phyloP scores from a whole-genome alignment of 345 rosid species.

The Euphorbia tirucalli region DNA sequence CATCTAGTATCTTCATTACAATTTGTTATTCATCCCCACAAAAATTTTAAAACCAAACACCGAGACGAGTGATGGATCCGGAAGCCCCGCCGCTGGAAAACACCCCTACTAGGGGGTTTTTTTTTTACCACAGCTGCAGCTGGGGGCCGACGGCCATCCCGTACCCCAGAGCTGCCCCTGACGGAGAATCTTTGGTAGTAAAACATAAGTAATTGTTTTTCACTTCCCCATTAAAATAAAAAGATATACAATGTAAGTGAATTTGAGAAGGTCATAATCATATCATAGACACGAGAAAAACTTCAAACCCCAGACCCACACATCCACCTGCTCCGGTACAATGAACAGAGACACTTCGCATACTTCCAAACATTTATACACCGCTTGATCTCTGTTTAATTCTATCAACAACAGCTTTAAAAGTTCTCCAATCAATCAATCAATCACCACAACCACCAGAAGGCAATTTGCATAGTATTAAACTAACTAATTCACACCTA shows the following conservation, averaged over 20 bases:
- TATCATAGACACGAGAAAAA: conserved; percentile 21
- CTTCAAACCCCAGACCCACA: conserved; percentile 27
- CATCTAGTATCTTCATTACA: conserved; percentile 1
- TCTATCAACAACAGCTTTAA: not conserved
- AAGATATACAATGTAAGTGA: not conserved
- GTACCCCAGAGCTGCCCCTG: too few relatives aligned
- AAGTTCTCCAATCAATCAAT: conserved; percentile 21
- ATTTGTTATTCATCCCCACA: not conserved
- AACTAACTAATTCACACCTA: not conserved
- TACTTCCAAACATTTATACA: conserved; percentile 21
- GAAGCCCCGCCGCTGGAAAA: too few relatives aligned
- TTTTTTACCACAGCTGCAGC: too few relatives aligned
- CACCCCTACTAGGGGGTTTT: too few relatives aligned
- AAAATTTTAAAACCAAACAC: conserved; percentile 3
- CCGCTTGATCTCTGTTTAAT: conserved; percentile 6
- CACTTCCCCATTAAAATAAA: not conserved
- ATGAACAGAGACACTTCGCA: conserved; percentile 22
- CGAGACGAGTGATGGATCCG: too few relatives aligned
- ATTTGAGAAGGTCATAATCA: not conserved
- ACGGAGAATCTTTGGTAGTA: not conserved
- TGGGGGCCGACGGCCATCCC: too few relatives aligned
- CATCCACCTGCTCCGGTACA: conserved; percentile 28
- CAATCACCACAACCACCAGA: conserved; percentile 19
- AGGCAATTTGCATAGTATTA: not conserved
- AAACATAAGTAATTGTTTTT: conserved; percentile 6